Evolutionary conservation across 1,284 basidiomycete species (phyloP).

Genomic region (Gomphus bonarii): DNA sequence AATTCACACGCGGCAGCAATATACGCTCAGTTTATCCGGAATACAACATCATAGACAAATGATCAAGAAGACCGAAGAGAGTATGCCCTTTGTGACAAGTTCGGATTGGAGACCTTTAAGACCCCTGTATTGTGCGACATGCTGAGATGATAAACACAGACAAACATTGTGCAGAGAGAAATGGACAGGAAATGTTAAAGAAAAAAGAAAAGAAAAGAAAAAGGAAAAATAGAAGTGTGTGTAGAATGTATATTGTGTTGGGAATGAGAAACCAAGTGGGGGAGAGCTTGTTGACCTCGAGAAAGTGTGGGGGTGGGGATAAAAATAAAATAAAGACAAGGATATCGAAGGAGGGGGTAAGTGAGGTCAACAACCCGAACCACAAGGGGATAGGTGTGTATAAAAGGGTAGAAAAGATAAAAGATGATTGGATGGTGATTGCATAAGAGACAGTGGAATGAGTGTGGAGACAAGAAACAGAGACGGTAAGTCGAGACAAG

Average conservation of each 20-base stretch:
- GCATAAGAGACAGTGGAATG: constrained; percentile 33
- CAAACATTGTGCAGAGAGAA: constrained; percentile 7
- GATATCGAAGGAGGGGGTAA: constrained; percentile 9
- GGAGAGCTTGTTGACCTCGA: constrained; percentile 9
- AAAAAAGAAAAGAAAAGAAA: neutral
- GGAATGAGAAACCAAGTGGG: constrained; percentile 5
- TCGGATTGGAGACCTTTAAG: neutral
- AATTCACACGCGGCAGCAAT: neutral
- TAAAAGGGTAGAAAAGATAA: constrained; percentile 23
- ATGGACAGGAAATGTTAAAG: neutral
- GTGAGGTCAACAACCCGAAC: constrained; percentile 9
- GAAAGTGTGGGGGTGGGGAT: constrained; percentile 4
- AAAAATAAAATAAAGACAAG: constrained; percentile 13
- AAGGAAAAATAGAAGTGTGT: constrained; percentile 9
- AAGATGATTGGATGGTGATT: constrained; percentile 52
- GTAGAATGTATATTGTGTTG: constrained; percentile 5
- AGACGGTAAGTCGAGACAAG: constrained; percentile 30
- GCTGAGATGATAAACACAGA: constrained; percentile 7
- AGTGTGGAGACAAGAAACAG: constrained; percentile 28
- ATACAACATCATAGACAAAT: neutral
- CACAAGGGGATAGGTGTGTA: constrained; percentile 15
- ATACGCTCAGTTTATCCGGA: neutral
- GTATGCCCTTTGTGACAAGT: too few species aligned
- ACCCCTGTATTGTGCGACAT: constrained; percentile 7
- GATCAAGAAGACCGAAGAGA: too few species aligned